Base-by-base conservation (phyloP, 163 green algal species). In the Botryococcus braunii region DNA sequence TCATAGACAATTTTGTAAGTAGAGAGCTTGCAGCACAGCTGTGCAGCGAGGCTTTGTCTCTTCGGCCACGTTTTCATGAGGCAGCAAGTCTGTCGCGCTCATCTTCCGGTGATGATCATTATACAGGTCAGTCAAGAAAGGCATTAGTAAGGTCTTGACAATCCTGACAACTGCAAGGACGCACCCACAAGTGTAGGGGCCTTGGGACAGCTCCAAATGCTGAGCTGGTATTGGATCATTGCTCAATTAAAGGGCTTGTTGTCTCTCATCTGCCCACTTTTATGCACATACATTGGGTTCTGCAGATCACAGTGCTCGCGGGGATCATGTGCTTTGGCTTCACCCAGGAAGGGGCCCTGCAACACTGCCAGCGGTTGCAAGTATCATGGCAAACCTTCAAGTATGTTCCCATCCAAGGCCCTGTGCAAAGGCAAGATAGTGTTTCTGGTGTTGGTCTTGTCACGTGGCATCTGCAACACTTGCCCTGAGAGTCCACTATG, bases 1-100 rank as follows among this genome's bases (percentile, higher is more conserved):
- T 85, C 17, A n/a, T 87, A 6, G 81, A 87, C 71, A 77, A 74
- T 56, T 78, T 87, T n/a, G 65, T 87, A 32, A 47, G 49, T 40
- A 65, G 34, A 39, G 80, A 86, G 4, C 55, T 70, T 35, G 75
- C 76, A 35, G 49, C 61, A 35, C 50, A 69, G 13, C 65, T 85
- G 39, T 70, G 74, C n/a, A 43, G 60, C 37, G 73, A 79, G 32
- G 49, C 70, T 11, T 23, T 78, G 38, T n/a, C 36, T 17, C 62
- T 80, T 0, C 36, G 43, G 9, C 62, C 41, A 3, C 62, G 50
- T 6, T 6, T 27, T 27, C 34, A 9, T 25, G 9, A 60, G n/a
- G 17, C 50, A 25, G 9, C 31, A 27, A 60, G 50, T 6, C 17
- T 60, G 9, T 25, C 50, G 34, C n/a, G 9, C 9, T 9, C 50